These are phyloP conservation scores for Penicilliopsis zonata DNA, from an alignment of 495 filamentous ascomycete species.

Conservation along the genomic window DNA sequence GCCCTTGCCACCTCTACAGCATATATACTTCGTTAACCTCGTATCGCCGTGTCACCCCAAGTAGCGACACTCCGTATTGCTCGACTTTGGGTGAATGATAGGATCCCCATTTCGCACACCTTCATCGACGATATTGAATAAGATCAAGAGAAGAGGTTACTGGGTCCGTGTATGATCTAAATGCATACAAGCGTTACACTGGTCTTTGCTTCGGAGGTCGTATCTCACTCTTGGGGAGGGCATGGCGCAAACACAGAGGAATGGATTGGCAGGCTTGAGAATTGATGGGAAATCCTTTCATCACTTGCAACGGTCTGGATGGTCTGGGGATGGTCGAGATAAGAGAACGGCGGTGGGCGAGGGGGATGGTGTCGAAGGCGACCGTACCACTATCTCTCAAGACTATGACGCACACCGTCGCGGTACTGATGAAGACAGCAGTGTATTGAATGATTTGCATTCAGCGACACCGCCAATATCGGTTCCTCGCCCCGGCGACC, in stretches of 20 bases:
- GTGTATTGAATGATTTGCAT: conserved; percentile 32
- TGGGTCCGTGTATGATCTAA: neutral
- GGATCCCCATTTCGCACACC: too few species aligned
- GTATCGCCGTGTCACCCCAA: too few species aligned
- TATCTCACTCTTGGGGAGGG: conserved; percentile 15
- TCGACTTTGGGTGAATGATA: too few species aligned
- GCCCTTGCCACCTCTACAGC: too few species aligned
- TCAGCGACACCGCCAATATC: conserved; percentile 35
- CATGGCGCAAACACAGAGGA: conserved; percentile 31
- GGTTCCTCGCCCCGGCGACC: conserved; percentile 29
- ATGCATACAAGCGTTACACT: neutral
- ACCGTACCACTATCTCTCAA: conserved; percentile 29
- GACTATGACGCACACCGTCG: conserved; percentile 26
- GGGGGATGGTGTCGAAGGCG: conserved; percentile 34
- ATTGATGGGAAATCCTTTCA: conserved; percentile 33
- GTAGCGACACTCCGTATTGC: too few species aligned
- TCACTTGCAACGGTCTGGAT: conserved; percentile 11
- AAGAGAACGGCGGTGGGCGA: conserved; percentile 14
- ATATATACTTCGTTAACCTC: too few species aligned
- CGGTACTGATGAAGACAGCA: conserved; percentile 36
- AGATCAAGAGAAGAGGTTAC: neutral
- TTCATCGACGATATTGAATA: neutral
- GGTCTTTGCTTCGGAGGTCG: conserved; percentile 1
- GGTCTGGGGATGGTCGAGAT: conserved; percentile 14
- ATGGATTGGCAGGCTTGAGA: conserved; percentile 24